Evolutionary conservation across 495 filamentous ascomycete genomes (phyloP).

Genomic region (Annulohypoxylon bovei): DNA sequence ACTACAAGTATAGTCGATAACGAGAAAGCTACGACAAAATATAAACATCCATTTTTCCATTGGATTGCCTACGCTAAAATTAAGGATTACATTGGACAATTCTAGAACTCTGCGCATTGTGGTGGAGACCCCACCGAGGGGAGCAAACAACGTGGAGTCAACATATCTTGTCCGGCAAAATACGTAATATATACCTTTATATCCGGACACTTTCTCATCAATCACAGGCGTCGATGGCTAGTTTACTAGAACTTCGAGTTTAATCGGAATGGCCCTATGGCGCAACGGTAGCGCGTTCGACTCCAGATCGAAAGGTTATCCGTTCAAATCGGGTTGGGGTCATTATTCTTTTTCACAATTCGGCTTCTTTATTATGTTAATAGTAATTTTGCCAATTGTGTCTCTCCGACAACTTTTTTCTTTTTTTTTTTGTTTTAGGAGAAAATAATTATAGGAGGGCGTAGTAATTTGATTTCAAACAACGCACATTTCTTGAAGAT

Average conservation of each 20-base stretch:
- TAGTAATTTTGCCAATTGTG: too few species aligned
- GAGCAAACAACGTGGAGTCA: background rate
- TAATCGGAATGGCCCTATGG: background rate
- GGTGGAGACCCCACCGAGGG: background rate
- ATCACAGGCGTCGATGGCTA: too few species aligned
- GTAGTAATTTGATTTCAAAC: too few species aligned
- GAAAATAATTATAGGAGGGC: too few species aligned
- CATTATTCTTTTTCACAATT: background rate
- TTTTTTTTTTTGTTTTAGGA: background rate
- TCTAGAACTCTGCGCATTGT: too few species aligned
- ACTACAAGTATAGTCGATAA: too few species aligned
- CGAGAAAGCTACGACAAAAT: too few species aligned
- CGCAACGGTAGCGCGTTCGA: slow-evolving; percentile 21
- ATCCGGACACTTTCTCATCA: background rate
- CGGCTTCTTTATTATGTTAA: background rate
- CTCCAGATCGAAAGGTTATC: slow-evolving; percentile 22
- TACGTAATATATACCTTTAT: background rate
- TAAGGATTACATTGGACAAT: too few species aligned
- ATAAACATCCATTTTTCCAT: too few species aligned
- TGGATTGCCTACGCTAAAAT: too few species aligned
- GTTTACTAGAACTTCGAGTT: too few species aligned
- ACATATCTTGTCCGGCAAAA: background rate
- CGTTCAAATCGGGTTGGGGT: slow-evolving; percentile 18
- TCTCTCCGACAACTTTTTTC: background rate
- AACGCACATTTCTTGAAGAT: too few species aligned